phyloP scores from a whole-genome alignment of 306 rosid species.

The Datisca glomerata region DNA sequence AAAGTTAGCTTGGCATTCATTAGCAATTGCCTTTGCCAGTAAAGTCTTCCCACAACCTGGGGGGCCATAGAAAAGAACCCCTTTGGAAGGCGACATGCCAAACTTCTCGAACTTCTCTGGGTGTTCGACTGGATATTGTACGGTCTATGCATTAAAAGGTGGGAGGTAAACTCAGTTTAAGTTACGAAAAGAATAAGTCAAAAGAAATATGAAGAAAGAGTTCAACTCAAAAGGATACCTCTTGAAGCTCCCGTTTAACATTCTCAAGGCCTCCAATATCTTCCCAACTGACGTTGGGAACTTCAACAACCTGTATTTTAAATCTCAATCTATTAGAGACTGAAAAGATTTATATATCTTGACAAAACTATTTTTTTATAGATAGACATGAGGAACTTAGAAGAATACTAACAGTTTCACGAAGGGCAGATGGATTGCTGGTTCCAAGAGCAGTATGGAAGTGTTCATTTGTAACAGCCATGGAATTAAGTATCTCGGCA shows the following conservation, averaged over 20 bases:
- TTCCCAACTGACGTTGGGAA: slow-evolving; percentile 46
- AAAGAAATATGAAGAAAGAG: slow-evolving; percentile 7
- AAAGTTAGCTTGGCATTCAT: slow-evolving; percentile 50
- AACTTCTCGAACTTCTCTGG: slow-evolving; percentile 48
- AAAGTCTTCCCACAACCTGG: slow-evolving; percentile 54
- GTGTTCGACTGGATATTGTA: slow-evolving; percentile 54
- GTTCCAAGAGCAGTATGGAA: slow-evolving; percentile 8
- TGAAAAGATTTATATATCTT: too few species aligned
- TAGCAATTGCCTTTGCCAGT: slow-evolving; percentile 49
- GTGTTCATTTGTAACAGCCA: slow-evolving; percentile 14
- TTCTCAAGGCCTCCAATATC: slow-evolving; percentile 55
- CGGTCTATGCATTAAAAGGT: slow-evolving; percentile 26
- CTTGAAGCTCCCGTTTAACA: slow-evolving; percentile 51
- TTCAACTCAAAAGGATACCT: slow-evolving; percentile 13
- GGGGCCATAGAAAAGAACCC: slow-evolving; percentile 52
- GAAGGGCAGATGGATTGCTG: slow-evolving; percentile 1
- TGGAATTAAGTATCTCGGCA: slow-evolving; percentile 12
- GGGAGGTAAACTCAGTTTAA: too few species aligned
- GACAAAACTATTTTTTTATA: too few species aligned
- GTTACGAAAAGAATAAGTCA: slow-evolving; percentile 5
- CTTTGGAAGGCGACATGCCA: slow-evolving; percentile 54
- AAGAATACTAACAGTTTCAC: background rate
- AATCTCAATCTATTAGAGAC: background rate
- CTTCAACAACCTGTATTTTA: slow-evolving; percentile 33
- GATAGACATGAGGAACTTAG: too few species aligned